These are phyloP conservation scores for Camillea tinctor DNA, from an alignment of 2,329 filamentous ascomycete species.

Conservation along the genomic window DNA sequence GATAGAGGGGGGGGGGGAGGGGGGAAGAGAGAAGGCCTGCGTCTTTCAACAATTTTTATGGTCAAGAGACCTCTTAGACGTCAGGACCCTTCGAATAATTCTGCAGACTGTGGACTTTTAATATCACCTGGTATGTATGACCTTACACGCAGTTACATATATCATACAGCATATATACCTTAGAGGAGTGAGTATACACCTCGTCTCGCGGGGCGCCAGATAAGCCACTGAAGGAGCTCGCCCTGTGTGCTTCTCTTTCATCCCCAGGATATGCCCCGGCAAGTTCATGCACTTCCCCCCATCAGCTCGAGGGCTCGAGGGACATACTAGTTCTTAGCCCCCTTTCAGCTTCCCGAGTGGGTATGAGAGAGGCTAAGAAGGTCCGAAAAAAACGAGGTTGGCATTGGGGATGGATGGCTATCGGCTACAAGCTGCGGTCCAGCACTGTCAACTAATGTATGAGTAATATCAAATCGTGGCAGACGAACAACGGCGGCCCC, in stretches of 20 bases:
- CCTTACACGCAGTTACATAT: not conserved
- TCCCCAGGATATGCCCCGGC: not conserved
- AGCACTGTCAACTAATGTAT: conserved; percentile 13
- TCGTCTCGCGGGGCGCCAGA: not conserved
- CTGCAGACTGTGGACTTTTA: not conserved
- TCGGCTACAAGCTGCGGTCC: conserved; percentile 3
- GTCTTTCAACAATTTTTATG: conserved; percentile 4
- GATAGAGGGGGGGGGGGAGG: not conserved
- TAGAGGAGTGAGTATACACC: not conserved
- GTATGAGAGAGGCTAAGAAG: not conserved
- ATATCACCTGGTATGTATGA: not conserved
- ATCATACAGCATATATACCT: not conserved
- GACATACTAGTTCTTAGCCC: not conserved
- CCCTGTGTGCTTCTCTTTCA: not conserved
- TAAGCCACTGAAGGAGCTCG: not conserved
- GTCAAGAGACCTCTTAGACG: not conserved
- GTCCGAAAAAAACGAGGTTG: not conserved
- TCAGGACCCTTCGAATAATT: not conserved
- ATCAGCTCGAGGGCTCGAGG: not conserved
- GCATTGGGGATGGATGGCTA: not conserved
- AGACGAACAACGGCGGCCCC: conserved; percentile 6
- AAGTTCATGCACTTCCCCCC: not conserved
- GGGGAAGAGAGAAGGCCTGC: not conserved
- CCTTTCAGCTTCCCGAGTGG: not conserved
- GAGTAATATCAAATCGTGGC: conserved; percentile 15